These are phyloP conservation scores for Botrytis fabae DNA, from an alignment of 2,329 filamentous ascomycete species.

Conservation along the genomic window DNA sequence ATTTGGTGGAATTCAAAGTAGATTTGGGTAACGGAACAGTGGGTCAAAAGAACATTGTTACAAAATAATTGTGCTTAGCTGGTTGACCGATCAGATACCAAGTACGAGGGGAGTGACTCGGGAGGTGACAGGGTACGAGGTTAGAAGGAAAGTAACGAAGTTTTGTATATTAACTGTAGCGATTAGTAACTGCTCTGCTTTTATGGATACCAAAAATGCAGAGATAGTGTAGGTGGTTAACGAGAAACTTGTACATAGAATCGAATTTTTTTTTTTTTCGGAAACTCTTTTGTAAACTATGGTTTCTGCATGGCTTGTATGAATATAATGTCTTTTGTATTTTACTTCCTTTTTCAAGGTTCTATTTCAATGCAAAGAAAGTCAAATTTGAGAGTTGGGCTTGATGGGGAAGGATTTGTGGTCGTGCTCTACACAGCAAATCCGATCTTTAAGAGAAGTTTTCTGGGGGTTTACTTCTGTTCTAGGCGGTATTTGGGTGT, in stretches of 20 bases:
- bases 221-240: neutral
- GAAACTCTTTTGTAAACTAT: neutral
- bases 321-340: neutral
- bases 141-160: neutral
- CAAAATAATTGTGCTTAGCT: neutral
- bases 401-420: neutral
- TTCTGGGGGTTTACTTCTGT: rapidly evolving
- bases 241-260: slow-evolving; percentile 14
- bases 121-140: neutral
- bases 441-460: neutral
- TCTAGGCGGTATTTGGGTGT: neutral
- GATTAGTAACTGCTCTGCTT: slow-evolving; percentile 12
- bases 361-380: neutral
- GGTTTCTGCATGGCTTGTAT: neutral
- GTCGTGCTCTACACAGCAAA: neutral
- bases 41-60: neutral
- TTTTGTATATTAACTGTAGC: slow-evolving; percentile 26
- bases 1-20: slow-evolving; percentile 29
- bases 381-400: neutral
- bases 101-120: neutral
- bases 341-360: neutral
- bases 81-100: neutral
- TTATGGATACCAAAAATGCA: slow-evolving; percentile 16
- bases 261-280: neutral
- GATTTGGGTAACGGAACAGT: slow-evolving; percentile 13